phyloP scores from a whole-genome alignment of 495 filamentous ascomycete genomes.

The Pseudotulostoma volvatum region DNA sequence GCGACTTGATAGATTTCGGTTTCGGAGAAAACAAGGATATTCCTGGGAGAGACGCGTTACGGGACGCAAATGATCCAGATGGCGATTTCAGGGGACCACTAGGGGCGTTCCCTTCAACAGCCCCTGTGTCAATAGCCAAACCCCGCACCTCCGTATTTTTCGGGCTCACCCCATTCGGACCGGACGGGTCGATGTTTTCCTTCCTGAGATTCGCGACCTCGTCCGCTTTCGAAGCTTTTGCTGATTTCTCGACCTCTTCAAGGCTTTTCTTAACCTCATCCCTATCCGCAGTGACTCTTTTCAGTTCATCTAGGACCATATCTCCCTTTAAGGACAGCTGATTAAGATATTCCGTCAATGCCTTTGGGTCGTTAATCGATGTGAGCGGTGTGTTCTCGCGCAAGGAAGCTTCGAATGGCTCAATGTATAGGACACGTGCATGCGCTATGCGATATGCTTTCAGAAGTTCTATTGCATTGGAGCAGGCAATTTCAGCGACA shows the following conservation, averaged over 20 bases:
- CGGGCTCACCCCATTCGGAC: slow-evolving; percentile 4
- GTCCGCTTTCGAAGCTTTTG: slow-evolving; percentile 39
- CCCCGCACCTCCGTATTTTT: slow-evolving; percentile 11
- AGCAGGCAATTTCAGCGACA: slow-evolving; percentile 7
- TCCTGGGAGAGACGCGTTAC: slow-evolving; percentile 6
- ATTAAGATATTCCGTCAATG: slow-evolving; percentile 85
- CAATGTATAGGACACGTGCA: slow-evolving; percentile 65
- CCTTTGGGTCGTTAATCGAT: slow-evolving; percentile 69
- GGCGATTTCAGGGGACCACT: slow-evolving; percentile 10
- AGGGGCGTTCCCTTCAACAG: slow-evolving; percentile 6
- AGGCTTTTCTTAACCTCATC: slow-evolving; percentile 65
- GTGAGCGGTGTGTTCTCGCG: slow-evolving; percentile 83
- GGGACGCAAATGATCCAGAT: slow-evolving; percentile 8
- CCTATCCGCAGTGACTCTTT: slow-evolving; percentile 63
- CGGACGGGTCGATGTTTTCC: slow-evolving; percentile 12
- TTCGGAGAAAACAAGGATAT: slow-evolving; percentile 31
- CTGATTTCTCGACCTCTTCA: slow-evolving; percentile 48
- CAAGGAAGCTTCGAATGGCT: slow-evolving; percentile 79
- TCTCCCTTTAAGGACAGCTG: slow-evolving; percentile 73
- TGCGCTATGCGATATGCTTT: slow-evolving; percentile 85
- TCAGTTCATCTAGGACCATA: slow-evolving; percentile 87
- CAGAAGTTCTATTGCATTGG: slow-evolving; percentile 47
- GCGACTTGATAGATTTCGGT: slow-evolving; percentile 20
- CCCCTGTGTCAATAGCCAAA: slow-evolving; percentile 11
- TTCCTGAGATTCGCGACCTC: slow-evolving; percentile 34